Evolutionary conservation across 2,329 filamentous ascomycete genomes (phyloP).

Genomic region (Aspergillus cejpii): DNA sequence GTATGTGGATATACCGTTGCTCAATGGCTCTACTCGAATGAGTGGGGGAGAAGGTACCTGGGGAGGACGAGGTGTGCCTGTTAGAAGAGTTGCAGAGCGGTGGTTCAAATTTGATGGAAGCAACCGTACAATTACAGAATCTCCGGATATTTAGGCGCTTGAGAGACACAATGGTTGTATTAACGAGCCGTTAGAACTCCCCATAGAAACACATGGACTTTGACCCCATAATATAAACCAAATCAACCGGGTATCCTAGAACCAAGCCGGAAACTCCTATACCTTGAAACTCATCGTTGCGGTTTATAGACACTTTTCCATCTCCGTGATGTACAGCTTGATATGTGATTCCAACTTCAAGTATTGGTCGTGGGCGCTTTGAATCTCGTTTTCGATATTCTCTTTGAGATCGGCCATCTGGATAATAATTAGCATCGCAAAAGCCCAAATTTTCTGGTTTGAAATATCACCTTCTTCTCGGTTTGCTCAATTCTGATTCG

Average conservation of each 20-base stretch:
- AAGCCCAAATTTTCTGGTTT: conserved; percentile 1
- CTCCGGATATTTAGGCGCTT: conserved; percentile 1
- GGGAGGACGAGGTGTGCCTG: conserved; percentile 53
- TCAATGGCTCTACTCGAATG: conserved; percentile 51
- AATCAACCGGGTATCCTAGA: conserved; percentile 38
- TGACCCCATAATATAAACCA: conserved; percentile 24
- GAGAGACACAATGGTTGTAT: conserved; percentile 7
- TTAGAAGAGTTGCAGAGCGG: conserved; percentile 53
- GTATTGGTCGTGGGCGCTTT: conserved; percentile 86
- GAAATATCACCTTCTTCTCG: conserved; percentile 77
- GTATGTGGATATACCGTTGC: conserved; percentile 53
- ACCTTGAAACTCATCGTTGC: conserved; percentile 15
- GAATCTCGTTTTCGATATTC: conserved; percentile 91
- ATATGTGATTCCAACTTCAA: conserved; percentile 97
- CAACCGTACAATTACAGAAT: conserved; percentile 12
- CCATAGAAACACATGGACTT: conserved; percentile 17
- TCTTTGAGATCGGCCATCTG: conserved; percentile 98
- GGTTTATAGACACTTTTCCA: conserved; percentile 73
- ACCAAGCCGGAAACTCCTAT: conserved; percentile 34
- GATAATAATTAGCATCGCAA: conserved; percentile 17
- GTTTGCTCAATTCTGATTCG: conserved; percentile 95
- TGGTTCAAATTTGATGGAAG: conserved; percentile 58
- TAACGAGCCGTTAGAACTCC: conserved; percentile 6
- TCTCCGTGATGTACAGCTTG: conserved; percentile 95
- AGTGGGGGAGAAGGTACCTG: conserved; percentile 47